Evolutionary conservation across 108 stramenopile species (phyloP).

Genomic region (Pelagomonas calceolata): DNA sequence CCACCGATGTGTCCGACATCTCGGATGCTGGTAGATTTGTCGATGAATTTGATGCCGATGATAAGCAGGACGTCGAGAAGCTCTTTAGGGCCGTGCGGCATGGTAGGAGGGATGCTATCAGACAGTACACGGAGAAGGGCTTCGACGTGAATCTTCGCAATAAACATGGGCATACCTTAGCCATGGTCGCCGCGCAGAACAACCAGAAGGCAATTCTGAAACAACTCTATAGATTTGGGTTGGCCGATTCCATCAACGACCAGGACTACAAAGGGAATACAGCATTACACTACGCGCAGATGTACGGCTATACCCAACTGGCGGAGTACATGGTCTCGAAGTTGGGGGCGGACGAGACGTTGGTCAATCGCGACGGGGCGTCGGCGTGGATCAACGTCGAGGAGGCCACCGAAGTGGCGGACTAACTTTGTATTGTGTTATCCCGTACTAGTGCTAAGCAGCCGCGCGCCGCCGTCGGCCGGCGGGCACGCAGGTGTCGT

Average conservation of each 20-base stretch:
- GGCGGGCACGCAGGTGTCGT: too few species aligned
- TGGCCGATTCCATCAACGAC: neutral
- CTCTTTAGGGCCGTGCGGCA: neutral
- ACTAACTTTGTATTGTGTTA: too few species aligned
- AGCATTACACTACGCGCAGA: neutral
- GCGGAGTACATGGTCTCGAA: neutral
- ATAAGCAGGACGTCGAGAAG: neutral
- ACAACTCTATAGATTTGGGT: slow-evolving; percentile 32
- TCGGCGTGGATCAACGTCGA: neutral
- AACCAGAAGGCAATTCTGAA: slow-evolving; percentile 41
- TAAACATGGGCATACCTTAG: slow-evolving; percentile 38
- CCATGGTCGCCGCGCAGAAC: slow-evolving; percentile 40
- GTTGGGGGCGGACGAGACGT: slow-evolving; percentile 36
- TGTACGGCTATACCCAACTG: neutral
- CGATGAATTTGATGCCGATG: neutral
- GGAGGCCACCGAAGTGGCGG: too few species aligned
- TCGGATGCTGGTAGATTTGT: neutral
- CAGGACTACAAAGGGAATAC: neutral
- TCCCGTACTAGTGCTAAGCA: too few species aligned
- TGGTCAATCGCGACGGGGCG: slow-evolving; percentile 33
- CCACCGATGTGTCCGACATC: neutral
- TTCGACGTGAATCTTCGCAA: slow-evolving; percentile 13
- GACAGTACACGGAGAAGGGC: neutral
- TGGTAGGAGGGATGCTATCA: neutral
- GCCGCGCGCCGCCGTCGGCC: too few species aligned